A percentile compares a stretch with the other conserved stretches of the same genome.
phyloP scores from a whole-genome alignment of 148 eudicot species.

The Vaccinium corymbosum region DNA sequence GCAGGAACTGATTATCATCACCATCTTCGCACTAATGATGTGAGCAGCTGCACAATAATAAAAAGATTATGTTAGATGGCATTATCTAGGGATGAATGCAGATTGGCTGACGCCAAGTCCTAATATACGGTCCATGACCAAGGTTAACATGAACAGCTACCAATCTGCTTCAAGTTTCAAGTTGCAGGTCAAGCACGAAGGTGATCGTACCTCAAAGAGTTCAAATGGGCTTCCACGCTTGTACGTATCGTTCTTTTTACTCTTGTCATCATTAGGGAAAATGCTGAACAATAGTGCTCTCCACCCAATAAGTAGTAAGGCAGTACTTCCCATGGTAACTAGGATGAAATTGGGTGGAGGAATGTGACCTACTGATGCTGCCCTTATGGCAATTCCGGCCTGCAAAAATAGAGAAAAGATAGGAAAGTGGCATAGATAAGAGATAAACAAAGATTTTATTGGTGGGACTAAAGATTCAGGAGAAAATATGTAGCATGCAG shows the following conservation, averaged over 20 bases:
- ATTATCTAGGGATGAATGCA: not conserved
- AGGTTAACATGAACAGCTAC: not conserved
- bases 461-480: not conserved
- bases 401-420: constrained; percentile 24
- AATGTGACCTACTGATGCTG: constrained; percentile 45
- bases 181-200: not conserved
- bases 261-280: constrained; percentile 33
- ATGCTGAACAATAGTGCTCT: constrained; percentile 56
- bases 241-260: constrained; percentile 62
- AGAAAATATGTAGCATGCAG: not conserved
- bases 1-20: constrained; percentile 1
- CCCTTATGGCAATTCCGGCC: constrained; percentile 65
- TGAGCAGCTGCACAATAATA: constrained; percentile 53
- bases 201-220: constrained; percentile 63
- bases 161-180: not conserved
- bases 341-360: constrained; percentile 61
- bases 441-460: not conserved
- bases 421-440: not conserved
- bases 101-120: not conserved
- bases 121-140: not conserved
- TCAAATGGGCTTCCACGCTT: constrained; percentile 84
- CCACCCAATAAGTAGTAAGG: constrained; percentile 79
- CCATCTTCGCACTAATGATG: constrained; percentile 76
- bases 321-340: constrained; percentile 88
- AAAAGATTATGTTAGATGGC: not conserved